Conservation (phyloP, 768 basidiomycete species). For the Kwoniella bestiolae region DNA sequence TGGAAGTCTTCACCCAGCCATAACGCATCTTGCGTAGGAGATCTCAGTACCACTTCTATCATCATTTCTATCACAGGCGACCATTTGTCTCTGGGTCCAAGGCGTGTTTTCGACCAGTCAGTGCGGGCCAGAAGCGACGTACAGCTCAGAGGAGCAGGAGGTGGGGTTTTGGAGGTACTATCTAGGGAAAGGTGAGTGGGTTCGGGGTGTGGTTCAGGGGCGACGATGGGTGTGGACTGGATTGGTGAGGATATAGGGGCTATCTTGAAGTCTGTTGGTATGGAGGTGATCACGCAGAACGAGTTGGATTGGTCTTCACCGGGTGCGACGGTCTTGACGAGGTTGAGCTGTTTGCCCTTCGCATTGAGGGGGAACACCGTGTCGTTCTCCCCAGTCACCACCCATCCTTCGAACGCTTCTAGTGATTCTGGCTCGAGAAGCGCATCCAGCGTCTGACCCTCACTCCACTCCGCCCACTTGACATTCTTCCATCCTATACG, state of each 20-base stretch:
- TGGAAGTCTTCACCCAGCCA: constrained; percentile 41
- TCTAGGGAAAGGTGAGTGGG: not conserved
- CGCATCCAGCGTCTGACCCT: not conserved
- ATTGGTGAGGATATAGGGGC: not conserved
- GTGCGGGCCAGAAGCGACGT: constrained; percentile 24
- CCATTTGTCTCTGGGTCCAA: constrained; percentile 39
- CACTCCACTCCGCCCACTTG: constrained; percentile 1
- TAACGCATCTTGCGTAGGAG: constrained; percentile 38
- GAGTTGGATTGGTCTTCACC: not conserved
- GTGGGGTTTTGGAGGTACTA: not conserved
- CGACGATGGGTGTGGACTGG: not conserved
- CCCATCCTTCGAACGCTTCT: constrained; percentile 6
- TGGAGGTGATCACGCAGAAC: constrained; percentile 2
- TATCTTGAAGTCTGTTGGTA: not conserved
- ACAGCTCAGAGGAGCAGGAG: constrained; percentile 11
- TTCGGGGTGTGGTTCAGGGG: not conserved
- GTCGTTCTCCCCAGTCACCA: not conserved
- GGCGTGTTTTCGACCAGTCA: constrained; percentile 39
- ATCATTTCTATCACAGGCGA: constrained; percentile 32
- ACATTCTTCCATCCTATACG: constrained; percentile 20
- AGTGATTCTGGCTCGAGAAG: not conserved
- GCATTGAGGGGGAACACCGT: not conserved
- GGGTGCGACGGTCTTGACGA: not conserved
- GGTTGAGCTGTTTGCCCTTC: not conserved
- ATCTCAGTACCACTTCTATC: constrained; percentile 25